Evolutionary conservation across 2,329 filamentous ascomycete genomes (phyloP).

Genomic region (Fusarium citri): DNA sequence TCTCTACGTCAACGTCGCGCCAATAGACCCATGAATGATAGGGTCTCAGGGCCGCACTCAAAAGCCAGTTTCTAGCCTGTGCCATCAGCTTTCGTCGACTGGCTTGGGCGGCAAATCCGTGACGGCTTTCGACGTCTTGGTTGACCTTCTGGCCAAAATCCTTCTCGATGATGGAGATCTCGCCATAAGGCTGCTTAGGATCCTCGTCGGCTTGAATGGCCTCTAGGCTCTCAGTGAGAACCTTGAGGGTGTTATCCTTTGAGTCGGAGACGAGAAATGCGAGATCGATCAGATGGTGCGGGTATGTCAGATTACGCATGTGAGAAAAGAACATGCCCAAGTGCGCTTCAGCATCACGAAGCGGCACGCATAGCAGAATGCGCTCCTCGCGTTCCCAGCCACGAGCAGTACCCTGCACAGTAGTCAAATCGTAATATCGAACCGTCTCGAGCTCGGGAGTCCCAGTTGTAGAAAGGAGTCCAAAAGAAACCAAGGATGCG

Average conservation of each 20-base stretch:
- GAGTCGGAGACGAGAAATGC: conserved; percentile 98
- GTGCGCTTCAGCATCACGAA: conserved; percentile 92
- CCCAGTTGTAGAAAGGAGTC: conserved; percentile 73
- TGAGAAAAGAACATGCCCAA: conserved; percentile 99
- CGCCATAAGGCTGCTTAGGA: conserved; percentile 85
- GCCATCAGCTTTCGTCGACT: conserved; percentile 96
- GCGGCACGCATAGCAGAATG: conserved; percentile 92
- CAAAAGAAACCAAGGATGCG: conserved; percentile 74
- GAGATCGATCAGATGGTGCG: conserved; percentile 94
- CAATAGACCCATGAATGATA: conserved; percentile 99
- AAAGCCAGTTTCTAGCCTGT: conserved; percentile 94
- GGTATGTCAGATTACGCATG: conserved; percentile 94
- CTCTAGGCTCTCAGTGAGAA: conserved; percentile 80
- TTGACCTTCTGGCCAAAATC: conserved; percentile 98
- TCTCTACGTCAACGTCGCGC: conserved; percentile 98
- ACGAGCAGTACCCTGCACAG: conserved; percentile 88
- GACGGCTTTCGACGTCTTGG: conserved; percentile 96
- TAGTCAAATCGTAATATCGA: conserved; percentile 94
- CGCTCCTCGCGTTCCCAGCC: conserved; percentile 98
- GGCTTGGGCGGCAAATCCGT: conserved; percentile 96
- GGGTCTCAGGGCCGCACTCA: conserved; percentile 91
- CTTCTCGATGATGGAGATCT: conserved; percentile 98
- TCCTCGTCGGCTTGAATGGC: conserved; percentile 84
- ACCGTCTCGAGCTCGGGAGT: conserved; percentile 91
- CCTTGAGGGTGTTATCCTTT: conserved; percentile 85